Base-by-base conservation (phyloP, 2,329 filamentous ascomycete species). In the Colletotrichum sp. region DNA sequence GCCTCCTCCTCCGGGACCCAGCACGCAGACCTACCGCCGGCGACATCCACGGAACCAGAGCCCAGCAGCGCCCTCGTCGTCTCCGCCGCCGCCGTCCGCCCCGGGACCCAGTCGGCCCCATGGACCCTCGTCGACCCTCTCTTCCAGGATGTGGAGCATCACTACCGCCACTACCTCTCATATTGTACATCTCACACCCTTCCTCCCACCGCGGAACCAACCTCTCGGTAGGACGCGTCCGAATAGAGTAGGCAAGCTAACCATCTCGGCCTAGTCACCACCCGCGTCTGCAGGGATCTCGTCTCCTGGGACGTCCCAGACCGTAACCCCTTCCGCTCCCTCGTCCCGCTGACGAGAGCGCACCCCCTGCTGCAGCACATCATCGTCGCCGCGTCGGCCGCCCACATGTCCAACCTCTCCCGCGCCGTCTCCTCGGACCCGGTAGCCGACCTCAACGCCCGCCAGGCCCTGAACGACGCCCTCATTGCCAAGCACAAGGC, bases 61-160 rank as follows among this genome's bases (percentile, higher is more conserved):
- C 4, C 43, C 58, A 34, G 15, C 64, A 48, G 38, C 30, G 66
- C 65, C 57, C 79, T 85, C 76, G 78, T 82, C 67, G 74, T 80
- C 74, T 58, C 65, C 61, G 57, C 48, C 52, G 36, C 60, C 60
- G 55, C 48, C 58, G 36, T 21, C 66, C 79, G 77, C 57, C 69
- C 79, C 72, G 76, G 65, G 55, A 67, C 69, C 73, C 73, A 72
- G 60, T 79, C 81, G n/a, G 79, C 79, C 38, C 83, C 87, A 7
- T 85, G 85, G 82, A 79, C 81, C 24, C 82, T 90, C 68, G 82
- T 86, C 64, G 87, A 88, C 77, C 86, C 85, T 64, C 76, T 87
- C 36, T 86, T 84, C 76, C 85, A 93, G 90, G 84, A 92, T 86
- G 78, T 92, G 87, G 36, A 88, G 88, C 43, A 86, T 89, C 36